phyloP scores from a whole-genome alignment of 208 protist genomes.

The Leishmania mexicana region DNA sequence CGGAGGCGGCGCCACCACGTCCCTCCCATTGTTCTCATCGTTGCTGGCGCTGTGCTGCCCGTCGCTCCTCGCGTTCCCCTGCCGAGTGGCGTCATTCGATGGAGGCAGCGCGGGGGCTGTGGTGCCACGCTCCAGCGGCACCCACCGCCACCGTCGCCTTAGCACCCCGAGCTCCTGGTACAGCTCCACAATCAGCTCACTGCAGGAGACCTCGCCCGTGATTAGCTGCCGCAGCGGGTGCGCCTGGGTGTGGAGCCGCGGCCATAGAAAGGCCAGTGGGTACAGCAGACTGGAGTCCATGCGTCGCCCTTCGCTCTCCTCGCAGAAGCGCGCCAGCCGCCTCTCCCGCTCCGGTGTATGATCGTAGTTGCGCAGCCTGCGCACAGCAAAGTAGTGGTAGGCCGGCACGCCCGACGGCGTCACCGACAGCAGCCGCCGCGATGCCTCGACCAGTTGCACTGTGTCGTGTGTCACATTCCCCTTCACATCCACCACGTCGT shows the following conservation, averaged over 20 bases:
- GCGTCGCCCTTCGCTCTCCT: conserved; percentile 32
- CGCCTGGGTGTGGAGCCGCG: conserved; percentile 44
- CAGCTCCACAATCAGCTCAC: conserved; percentile 71
- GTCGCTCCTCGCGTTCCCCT: not conserved
- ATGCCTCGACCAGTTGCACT: conserved; percentile 70
- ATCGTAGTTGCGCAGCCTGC: conserved; percentile 47
- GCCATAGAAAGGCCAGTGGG: conserved; percentile 48
- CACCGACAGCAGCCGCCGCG: conserved; percentile 47
- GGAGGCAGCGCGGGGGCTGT: not conserved
- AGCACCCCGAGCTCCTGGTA: conserved; percentile 71
- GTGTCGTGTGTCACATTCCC: conserved; percentile 48
- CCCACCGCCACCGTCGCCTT: conserved; percentile 46
- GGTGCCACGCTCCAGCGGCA: conserved; percentile 20
- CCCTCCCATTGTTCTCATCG: not conserved
- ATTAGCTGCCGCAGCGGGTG: conserved; percentile 23
- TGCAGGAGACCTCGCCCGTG: conserved; percentile 52
- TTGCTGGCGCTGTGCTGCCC: not conserved
- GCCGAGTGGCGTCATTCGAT: not conserved
- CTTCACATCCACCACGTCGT: conserved; percentile 57
- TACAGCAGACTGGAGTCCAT: conserved; percentile 50
- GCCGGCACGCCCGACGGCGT: conserved; percentile 27
- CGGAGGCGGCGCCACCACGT: not conserved
- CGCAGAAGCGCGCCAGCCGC: conserved; percentile 28
- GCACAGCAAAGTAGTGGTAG: conserved; percentile 70
- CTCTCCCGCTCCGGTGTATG: conserved; percentile 33